Evolutionary conservation across 164 flowering plant species (phyloP).

Genomic region (Macadamia integrifolia): DNA sequence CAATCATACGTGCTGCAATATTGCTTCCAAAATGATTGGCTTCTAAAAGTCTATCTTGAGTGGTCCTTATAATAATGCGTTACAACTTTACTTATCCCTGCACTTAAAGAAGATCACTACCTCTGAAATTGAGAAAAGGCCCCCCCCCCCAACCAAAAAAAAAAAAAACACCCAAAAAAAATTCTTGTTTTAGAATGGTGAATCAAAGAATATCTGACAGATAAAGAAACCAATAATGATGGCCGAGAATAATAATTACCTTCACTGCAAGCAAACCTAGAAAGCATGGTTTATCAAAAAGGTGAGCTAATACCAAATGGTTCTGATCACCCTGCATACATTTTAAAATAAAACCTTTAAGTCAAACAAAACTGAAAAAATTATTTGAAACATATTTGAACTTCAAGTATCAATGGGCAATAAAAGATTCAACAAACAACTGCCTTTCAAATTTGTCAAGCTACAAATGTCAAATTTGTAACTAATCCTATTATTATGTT

Average conservation of each 20-base stretch:
- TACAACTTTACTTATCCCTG: too few relatives aligned
- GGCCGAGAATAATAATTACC: conserved; percentile 28
- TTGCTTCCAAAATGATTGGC: too few relatives aligned
- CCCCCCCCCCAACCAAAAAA: too few relatives aligned
- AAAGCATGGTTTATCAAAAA: conserved; percentile 97
- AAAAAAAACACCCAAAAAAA: too few relatives aligned
- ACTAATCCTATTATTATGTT: neutral
- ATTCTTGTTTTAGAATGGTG: too few relatives aligned
- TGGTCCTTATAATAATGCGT: too few relatives aligned
- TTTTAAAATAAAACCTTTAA: neutral
- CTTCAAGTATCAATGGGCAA: neutral
- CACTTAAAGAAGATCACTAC: too few relatives aligned
- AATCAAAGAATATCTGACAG: neutral
- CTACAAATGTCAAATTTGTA: neutral
- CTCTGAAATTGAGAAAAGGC: too few relatives aligned
- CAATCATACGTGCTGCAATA: too few relatives aligned
- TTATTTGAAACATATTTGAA: neutral
- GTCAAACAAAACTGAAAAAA: neutral
- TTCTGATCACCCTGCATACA: conserved; percentile 50
- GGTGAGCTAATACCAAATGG: conserved; percentile 80
- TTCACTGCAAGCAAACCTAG: conserved; percentile 77
- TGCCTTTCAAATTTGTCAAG: neutral
- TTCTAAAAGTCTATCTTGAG: too few relatives aligned
- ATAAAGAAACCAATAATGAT: neutral
- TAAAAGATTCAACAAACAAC: neutral